These are phyloP conservation scores for Scutellaria galericulata DNA, from an alignment of 257 asterid species.

Conservation along the genomic window DNA sequence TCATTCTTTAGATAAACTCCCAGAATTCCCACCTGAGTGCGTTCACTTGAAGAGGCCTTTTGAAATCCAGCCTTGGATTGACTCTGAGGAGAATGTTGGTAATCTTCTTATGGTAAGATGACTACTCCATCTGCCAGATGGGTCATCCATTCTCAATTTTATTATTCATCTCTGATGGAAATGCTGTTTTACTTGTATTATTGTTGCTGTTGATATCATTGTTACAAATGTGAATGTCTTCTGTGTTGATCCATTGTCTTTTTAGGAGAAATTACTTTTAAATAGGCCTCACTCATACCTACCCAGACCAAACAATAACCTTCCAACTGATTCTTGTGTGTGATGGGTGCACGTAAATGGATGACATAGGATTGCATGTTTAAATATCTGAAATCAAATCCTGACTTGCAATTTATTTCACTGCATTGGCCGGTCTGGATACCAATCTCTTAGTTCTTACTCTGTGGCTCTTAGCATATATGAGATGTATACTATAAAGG, in stretches of 20 bases:
- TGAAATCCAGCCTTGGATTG: constrained; percentile 72
- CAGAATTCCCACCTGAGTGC: constrained; percentile 69
- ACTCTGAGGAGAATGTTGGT: constrained; percentile 75
- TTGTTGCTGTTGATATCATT: background rate
- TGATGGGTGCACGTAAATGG: constrained; percentile 1
- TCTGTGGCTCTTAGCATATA: background rate
- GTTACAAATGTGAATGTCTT: background rate
- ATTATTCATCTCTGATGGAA: background rate
- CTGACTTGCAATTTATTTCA: background rate
- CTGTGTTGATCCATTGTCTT: background rate
- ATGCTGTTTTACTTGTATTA: background rate
- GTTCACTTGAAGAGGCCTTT: constrained; percentile 75
- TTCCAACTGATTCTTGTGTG: constrained; percentile 16
- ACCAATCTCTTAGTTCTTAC: background rate
- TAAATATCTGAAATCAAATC: constrained; percentile 5
- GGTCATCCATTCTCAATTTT: constrained; percentile 19
- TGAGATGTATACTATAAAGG: constrained; percentile 1
- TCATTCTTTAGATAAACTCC: constrained; percentile 61
- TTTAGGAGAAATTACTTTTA: background rate
- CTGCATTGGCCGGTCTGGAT: background rate
- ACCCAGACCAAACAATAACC: background rate
- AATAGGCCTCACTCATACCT: background rate
- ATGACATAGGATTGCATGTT: constrained; percentile 1
- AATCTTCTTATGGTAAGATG: constrained; percentile 80
- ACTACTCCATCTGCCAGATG: constrained; percentile 25